These are phyloP conservation scores for Castanea sativa DNA, from an alignment of 306 rosid species.

Conservation along the genomic window DNA sequence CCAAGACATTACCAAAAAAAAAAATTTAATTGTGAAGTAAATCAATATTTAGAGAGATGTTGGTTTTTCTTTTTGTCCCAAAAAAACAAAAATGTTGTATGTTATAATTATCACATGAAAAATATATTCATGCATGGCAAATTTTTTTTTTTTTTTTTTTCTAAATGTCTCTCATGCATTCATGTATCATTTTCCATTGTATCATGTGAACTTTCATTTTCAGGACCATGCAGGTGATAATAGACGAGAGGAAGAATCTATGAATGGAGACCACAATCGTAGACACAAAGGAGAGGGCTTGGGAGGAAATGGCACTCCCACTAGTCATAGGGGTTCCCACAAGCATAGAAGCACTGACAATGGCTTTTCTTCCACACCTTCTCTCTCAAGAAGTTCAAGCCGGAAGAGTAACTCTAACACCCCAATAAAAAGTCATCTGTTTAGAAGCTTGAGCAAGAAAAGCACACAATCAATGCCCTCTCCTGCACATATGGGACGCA, in stretches of 20 bases:
- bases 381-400: constrained; percentile 28
- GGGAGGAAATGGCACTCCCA: constrained; percentile 5
- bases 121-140: neutral
- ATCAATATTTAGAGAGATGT: neutral
- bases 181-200: neutral
- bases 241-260: neutral
- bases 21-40: too few relatives aligned
- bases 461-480: neutral
- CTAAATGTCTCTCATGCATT: neutral
- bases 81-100: neutral
- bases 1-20: too few relatives aligned
- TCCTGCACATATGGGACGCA: constrained; percentile 15
- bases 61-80: neutral
- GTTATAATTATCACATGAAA: neutral
- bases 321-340: constrained; percentile 4
- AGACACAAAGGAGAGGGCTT: constrained; percentile 13
- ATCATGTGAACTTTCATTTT: neutral
- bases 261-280: constrained; percentile 27
- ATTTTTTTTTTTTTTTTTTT: too few relatives aligned
- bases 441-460: constrained; percentile 23
- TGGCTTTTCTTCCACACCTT: constrained; percentile 16
- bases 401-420: constrained; percentile 11
- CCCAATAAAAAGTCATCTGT: neutral
- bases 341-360: constrained; percentile 26
- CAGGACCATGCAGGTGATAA: constrained; percentile 3